Conservation (phyloP, 106 monocot species). For the Agapanthus africanus region DNA sequence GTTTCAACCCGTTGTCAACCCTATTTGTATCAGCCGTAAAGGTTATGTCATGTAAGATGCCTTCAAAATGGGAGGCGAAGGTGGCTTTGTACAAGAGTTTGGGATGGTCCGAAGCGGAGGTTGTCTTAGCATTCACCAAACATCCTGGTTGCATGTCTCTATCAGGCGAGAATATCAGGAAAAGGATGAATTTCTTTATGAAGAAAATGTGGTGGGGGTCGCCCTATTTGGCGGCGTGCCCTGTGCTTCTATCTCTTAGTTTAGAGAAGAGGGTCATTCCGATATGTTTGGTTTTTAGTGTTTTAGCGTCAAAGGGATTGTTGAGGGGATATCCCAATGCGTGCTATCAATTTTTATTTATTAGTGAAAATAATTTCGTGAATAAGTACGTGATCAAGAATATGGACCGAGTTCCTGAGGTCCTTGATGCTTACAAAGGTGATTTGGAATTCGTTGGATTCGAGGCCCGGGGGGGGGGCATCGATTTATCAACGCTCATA, state of each 20-base stretch:
- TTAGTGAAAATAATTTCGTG: slow-evolving; percentile 8
- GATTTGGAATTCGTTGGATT: neutral
- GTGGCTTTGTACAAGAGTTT: slow-evolving; percentile 22
- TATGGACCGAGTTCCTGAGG: slow-evolving; percentile 1
- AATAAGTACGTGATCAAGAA: slow-evolving; percentile 25
- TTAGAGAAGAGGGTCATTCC: slow-evolving; percentile 41
- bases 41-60: neutral
- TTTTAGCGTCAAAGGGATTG: too few species aligned
- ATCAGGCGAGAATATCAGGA: slow-evolving; percentile 27
- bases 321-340: neutral
- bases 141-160: slow-evolving; percentile 18
- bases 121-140: slow-evolving; percentile 38
- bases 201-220: slow-evolving; percentile 11
- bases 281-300: slow-evolving; percentile 28
- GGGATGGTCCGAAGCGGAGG: too few species aligned
- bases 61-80: slow-evolving; percentile 29
- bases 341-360: neutral
- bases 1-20: slow-evolving; percentile 13
- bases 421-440: neutral
- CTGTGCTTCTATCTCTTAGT: slow-evolving; percentile 15
- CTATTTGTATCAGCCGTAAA: slow-evolving; percentile 20
- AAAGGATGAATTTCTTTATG: slow-evolving; percentile 16
- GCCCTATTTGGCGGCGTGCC: neutral
- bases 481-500: too few species aligned
- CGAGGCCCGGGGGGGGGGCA: neutral